Conservation (phyloP, 441 rosid genomes). For the Eutrema salsugineum region DNA sequence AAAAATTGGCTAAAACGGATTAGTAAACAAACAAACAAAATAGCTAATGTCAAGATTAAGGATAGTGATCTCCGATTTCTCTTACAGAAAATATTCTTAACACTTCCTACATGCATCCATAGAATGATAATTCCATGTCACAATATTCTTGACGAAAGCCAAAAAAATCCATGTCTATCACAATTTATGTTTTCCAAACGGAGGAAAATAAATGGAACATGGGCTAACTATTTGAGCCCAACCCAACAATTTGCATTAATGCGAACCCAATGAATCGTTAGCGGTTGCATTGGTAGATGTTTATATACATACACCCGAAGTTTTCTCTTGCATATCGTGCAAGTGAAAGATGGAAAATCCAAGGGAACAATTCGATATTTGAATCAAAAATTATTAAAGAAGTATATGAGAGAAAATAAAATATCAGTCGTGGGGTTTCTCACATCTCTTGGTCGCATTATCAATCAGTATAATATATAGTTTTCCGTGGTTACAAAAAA, state of each 20-base stretch:
- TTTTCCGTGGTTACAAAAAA: constrained; percentile 4
- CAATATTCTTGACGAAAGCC: background rate
- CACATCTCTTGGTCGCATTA: constrained; percentile 22
- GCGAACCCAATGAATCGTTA: background rate
- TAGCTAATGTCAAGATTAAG: background rate
- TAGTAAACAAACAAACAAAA: background rate
- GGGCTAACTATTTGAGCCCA: background rate
- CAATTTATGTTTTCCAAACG: background rate
- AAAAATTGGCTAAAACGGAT: background rate
- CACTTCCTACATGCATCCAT: no score
- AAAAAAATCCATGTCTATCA: background rate
- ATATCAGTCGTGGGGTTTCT: constrained; percentile 22
- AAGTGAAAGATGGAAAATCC: background rate
- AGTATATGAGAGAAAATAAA: background rate
- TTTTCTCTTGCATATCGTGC: background rate
- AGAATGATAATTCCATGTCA: background rate
- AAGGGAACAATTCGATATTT: background rate
- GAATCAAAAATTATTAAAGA: background rate
- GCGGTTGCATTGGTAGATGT: background rate
- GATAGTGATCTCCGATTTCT: background rate
- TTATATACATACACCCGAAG: background rate
- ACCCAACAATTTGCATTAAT: background rate
- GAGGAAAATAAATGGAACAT: background rate
- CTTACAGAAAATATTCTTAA: no score
- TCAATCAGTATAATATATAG: background rate